Evolutionary conservation across 768 basidiomycete species (phyloP).

Genomic region (Naganishia kalamii): DNA sequence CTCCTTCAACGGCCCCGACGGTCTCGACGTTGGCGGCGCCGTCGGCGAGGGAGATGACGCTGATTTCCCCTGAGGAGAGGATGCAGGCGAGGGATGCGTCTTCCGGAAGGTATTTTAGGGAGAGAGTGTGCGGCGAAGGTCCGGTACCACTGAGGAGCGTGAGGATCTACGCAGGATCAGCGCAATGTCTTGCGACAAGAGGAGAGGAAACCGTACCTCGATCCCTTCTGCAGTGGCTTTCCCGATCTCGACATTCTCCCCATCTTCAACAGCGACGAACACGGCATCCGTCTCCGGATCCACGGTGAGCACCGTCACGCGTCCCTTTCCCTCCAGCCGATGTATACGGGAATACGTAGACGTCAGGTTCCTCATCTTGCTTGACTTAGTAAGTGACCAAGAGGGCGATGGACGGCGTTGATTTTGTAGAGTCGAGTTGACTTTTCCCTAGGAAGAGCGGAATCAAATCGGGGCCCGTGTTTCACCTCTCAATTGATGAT

Average conservation of each 20-base stretch:
- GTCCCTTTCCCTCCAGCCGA: not conserved
- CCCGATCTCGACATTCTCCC: slow-evolving; percentile 49
- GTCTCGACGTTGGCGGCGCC: not conserved
- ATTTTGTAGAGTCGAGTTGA: no score
- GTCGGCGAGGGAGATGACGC: slow-evolving; percentile 54
- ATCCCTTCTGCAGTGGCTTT: slow-evolving; percentile 11
- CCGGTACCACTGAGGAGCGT: not conserved
- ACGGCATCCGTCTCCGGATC: slow-evolving; percentile 45
- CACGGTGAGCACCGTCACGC: slow-evolving; percentile 24
- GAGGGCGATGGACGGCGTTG: no score
- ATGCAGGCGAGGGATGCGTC: slow-evolving; percentile 61
- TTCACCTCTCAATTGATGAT: no score
- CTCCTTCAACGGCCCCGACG: slow-evolving; percentile 78
- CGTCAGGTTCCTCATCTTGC: slow-evolving; percentile 9
- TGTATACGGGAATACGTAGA: not conserved
- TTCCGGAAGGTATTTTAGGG: slow-evolving; percentile 67
- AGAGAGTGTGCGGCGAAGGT: slow-evolving; percentile 51
- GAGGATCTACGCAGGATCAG: not conserved
- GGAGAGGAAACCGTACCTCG: slow-evolving; percentile 17
- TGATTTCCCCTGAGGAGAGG: slow-evolving; percentile 75
- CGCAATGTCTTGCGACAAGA: no score
- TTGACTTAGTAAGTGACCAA: no score
- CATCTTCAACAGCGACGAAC: slow-evolving; percentile 57
- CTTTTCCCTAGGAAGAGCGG: no score
- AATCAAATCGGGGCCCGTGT: no score